Conservation (phyloP, 345 rosid species). For the Camelina laxa region DNA sequence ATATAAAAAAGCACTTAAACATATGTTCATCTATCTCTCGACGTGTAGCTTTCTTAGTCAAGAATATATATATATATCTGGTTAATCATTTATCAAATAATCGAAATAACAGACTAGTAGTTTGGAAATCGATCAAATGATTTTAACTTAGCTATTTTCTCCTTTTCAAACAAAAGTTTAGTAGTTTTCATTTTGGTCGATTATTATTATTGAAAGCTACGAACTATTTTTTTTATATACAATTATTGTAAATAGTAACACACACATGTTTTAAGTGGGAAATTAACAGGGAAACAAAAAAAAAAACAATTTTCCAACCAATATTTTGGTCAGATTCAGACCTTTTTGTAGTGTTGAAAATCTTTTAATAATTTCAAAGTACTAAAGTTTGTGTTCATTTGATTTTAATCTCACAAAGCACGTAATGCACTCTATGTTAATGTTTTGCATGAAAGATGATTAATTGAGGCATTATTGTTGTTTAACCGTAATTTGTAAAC, state of each 20-base stretch:
- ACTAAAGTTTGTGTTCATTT: no score
- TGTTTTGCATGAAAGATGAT: background rate
- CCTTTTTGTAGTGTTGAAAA: no score
- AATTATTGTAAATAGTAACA: background rate
- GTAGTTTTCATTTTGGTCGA: background rate
- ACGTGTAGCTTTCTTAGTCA: conserved; percentile 36
- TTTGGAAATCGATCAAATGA: background rate
- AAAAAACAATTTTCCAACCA: no score
- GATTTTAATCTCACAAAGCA: no score
- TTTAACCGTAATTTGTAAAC: background rate
- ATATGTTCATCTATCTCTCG: conserved; percentile 13
- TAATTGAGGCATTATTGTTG: background rate
- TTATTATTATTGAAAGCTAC: background rate
- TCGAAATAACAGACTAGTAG: background rate
- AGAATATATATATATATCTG: background rate
- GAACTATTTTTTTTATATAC: background rate
- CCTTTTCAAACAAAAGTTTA: no score
- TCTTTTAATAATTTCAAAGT: no score
- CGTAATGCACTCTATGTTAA: background rate
- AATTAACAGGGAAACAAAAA: background rate
- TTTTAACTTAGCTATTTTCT: background rate
- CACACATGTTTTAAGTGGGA: background rate
- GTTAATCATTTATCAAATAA: conserved; percentile 21
- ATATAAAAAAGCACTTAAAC: conserved; percentile 15
- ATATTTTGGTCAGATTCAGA: no score